Percentiles rank a stretch among this genome's conserved stretches.
These are phyloP conservation scores for Paramecium biaurelia DNA, from an alignment of 73 alveolate species.

Conservation along the genomic window DNA sequence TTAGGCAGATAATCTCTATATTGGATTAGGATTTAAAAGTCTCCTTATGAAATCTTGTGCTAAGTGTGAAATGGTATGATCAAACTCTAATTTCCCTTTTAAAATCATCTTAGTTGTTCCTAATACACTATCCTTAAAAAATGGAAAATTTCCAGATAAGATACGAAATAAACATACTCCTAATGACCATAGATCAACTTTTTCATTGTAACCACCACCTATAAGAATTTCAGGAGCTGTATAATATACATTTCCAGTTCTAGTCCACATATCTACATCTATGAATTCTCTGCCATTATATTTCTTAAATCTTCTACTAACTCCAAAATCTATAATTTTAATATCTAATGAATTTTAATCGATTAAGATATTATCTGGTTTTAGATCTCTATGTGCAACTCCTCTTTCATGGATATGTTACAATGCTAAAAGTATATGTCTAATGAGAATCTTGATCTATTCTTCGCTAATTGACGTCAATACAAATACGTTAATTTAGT, in stretches of 20 bases:
- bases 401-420: slow-evolving; percentile 43
- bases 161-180: slow-evolving; percentile 73
- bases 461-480: slow-evolving; percentile 31
- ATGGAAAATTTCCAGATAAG: slow-evolving; percentile 66
- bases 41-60: neutral
- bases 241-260: slow-evolving; percentile 56
- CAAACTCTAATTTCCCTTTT: neutral
- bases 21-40: neutral
- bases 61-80: neutral
- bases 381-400: slow-evolving; percentile 80
- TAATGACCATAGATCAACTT: slow-evolving; percentile 93
- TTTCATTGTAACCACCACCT: slow-evolving; percentile 83
- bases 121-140: slow-evolving; percentile 53
- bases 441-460: neutral
- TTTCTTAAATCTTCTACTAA: slow-evolving; percentile 18
- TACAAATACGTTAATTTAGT: slow-evolving; percentile 17
- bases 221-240: slow-evolving; percentile 58
- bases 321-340: slow-evolving; percentile 38
- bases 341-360: neutral
- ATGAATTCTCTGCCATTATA: neutral
- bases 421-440: slow-evolving; percentile 21
- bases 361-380: slow-evolving; percentile 84
- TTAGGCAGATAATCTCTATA: neutral
- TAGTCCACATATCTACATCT: slow-evolving; percentile 60
- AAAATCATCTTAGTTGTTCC: neutral